Percentiles rank a stretch among this genome's conserved stretches.
Evolutionary conservation across 345 rosid species (phyloP).

Genomic region (Hevea brasiliensis): DNA sequence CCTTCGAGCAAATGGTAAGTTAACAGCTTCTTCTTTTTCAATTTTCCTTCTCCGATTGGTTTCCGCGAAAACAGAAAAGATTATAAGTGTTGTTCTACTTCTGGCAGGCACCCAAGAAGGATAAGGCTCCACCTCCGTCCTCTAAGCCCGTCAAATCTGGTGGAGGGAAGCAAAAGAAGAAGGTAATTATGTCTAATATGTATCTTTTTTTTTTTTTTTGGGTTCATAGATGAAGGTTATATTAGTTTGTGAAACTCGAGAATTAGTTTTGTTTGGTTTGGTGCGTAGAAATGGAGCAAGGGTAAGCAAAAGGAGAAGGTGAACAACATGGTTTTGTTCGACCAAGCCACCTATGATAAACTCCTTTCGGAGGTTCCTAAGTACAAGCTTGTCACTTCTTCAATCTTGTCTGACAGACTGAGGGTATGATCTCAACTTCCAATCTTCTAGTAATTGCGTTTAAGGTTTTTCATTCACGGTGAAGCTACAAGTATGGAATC

Average conservation of each 20-base stretch:
- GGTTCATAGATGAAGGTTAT: background rate
- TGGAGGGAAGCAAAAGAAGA: slow-evolving; percentile 56
- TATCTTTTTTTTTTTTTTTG: background rate
- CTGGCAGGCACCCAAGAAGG: slow-evolving; percentile 53
- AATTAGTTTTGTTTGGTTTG: background rate
- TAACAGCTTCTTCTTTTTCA: background rate
- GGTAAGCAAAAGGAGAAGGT: slow-evolving; percentile 37
- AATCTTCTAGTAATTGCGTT: too few species aligned
- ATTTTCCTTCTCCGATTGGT: background rate
- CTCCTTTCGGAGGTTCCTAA: slow-evolving; percentile 27
- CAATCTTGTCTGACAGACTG: slow-evolving; percentile 29
- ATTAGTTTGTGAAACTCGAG: background rate
- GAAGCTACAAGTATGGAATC: too few species aligned
- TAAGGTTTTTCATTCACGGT: too few species aligned
- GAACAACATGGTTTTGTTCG: slow-evolving; percentile 33
- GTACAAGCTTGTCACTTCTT: slow-evolving; percentile 32
- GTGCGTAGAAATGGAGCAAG: slow-evolving; percentile 34
- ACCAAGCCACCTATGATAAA: slow-evolving; percentile 32
- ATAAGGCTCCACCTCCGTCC: slow-evolving; percentile 48
- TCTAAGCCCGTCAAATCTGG: slow-evolving; percentile 54
- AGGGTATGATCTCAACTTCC: slow-evolving; percentile 18
- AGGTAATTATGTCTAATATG: background rate
- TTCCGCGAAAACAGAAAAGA: background rate
- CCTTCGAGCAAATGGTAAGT: background rate
- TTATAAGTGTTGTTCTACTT: background rate